A percentile compares a stretch with the other conserved stretches of the same genome.
Evolutionary conservation across 1,284 basidiomycete species (phyloP).

Genomic region (Psilocybe mexicana): DNA sequence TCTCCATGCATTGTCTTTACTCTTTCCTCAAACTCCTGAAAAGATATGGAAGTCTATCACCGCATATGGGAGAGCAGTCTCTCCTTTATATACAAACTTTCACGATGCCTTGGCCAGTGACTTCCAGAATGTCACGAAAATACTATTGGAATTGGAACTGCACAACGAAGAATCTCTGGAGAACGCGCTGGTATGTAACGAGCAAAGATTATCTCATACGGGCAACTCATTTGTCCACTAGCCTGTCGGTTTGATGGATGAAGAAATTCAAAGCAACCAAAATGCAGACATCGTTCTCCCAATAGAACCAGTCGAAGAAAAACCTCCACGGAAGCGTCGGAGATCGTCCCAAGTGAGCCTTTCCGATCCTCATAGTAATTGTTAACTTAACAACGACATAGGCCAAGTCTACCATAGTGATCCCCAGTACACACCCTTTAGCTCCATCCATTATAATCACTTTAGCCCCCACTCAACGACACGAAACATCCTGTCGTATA

Average conservation of each 20-base stretch:
- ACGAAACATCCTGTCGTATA: slow-evolving; percentile 43
- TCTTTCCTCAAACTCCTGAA: slow-evolving; percentile 27
- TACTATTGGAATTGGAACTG: slow-evolving; percentile 38
- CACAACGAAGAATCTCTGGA: slow-evolving; percentile 5
- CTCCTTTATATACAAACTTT: slow-evolving; percentile 34
- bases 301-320: slow-evolving; percentile 1
- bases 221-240: neutral
- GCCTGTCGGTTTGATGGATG: slow-evolving; percentile 18
- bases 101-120: slow-evolving; percentile 33
- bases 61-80: slow-evolving; percentile 30
- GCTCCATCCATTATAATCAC: slow-evolving; percentile 55
- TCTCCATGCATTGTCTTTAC: slow-evolving; percentile 29
- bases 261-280: neutral
- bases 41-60: slow-evolving; percentile 31
- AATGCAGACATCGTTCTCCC: neutral
- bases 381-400: neutral
- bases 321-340: slow-evolving; percentile 28
- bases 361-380: neutral
- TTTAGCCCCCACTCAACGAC: slow-evolving; percentile 40
- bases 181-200: slow-evolving; percentile 13
- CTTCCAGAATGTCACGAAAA: slow-evolving; percentile 34
- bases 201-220: neutral
- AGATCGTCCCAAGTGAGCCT: slow-evolving; percentile 25
- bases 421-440: slow-evolving; percentile 34
- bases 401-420: slow-evolving; percentile 28